phyloP scores from a whole-genome alignment of 345 rosid genomes.

The Hibiscus trionum region DNA sequence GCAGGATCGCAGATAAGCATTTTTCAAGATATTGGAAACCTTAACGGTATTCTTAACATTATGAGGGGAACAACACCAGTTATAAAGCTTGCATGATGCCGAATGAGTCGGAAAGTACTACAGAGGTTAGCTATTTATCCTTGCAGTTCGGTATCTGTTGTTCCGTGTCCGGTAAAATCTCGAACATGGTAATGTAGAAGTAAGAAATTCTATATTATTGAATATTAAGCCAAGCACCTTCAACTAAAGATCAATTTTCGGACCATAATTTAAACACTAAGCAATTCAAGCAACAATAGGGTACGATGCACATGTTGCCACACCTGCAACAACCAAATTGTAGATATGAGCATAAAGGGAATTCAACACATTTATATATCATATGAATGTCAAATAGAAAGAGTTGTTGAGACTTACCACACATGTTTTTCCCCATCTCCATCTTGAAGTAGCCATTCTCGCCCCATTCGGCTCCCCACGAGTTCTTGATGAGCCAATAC shows the following conservation, averaged over 20 bases:
- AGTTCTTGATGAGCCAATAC: slow-evolving; percentile 91
- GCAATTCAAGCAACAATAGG: slow-evolving; percentile 50
- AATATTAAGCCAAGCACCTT: neutral
- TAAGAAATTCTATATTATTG: neutral
- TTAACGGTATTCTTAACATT: neutral
- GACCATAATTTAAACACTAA: neutral
- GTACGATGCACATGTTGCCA: slow-evolving; percentile 91
- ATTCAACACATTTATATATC: neutral
- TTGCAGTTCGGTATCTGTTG: neutral
- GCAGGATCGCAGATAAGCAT: slow-evolving; percentile 7
- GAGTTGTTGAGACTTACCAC: slow-evolving; percentile 48
- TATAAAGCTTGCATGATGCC: neutral
- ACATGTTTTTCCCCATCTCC: slow-evolving; percentile 94
- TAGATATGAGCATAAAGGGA: neutral
- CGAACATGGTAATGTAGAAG: neutral
- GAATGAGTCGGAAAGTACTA: neutral
- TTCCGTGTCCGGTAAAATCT: neutral
- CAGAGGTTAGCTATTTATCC: neutral
- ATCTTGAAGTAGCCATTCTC: slow-evolving; percentile 87
- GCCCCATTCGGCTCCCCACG: slow-evolving; percentile 84
- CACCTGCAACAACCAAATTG: slow-evolving; percentile 46
- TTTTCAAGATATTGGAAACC: neutral
- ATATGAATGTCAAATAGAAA: no score
- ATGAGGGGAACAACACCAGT: neutral
- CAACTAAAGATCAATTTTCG: neutral